A percentile compares a stretch with the other conserved stretches of the same genome.
Conservation (phyloP, 2,329 filamentous ascomycete species). For the Purpureocillium lavendulum region DNA sequence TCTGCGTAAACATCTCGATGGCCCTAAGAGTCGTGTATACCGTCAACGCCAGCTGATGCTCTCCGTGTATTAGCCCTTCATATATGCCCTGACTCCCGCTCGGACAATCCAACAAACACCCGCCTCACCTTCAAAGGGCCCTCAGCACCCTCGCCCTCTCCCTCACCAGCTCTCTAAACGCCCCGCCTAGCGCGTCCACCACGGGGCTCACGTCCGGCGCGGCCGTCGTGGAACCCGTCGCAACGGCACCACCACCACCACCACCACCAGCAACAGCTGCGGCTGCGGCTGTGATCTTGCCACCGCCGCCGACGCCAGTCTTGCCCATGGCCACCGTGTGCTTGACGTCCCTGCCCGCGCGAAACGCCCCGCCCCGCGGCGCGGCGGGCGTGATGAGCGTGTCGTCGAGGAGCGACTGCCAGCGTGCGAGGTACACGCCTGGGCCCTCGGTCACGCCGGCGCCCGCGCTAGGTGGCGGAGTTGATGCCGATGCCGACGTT, state of each 20-base stretch:
- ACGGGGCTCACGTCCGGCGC: slow-evolving; percentile 21
- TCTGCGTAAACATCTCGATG: no score
- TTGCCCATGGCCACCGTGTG: slow-evolving; percentile 33
- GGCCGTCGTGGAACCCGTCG: slow-evolving; percentile 14
- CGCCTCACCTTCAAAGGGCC: no score
- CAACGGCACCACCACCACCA: slow-evolving; percentile 3
- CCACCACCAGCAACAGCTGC: slow-evolving; percentile 3
- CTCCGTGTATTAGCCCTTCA: no score
- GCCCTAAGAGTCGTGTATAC: no score
- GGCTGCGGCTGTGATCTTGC: no score
- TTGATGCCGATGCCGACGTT: no score
- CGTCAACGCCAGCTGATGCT: no score
- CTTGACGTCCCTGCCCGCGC: slow-evolving; percentile 45
- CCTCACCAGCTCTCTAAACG: slow-evolving; percentile 32
- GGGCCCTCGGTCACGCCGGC: slow-evolving; percentile 53
- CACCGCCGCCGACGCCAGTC: slow-evolving; percentile 22
- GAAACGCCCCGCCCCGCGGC: slow-evolving; percentile 36
- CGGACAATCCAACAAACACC: no score
- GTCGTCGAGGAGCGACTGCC: slow-evolving; percentile 64
- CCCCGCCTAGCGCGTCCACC: slow-evolving; percentile 25
- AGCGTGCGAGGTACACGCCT: slow-evolving; percentile 63
- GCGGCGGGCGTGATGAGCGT: slow-evolving; percentile 58
- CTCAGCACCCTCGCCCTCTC: slow-evolving; percentile 17
- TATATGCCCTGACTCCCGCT: no score
- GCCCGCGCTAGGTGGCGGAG: no score